Percentiles rank a stretch among this genome's conserved stretches.
phyloP scores from a whole-genome alignment of 768 basidiomycete genomes.

The Trichaptum fuscoviolaceum region DNA sequence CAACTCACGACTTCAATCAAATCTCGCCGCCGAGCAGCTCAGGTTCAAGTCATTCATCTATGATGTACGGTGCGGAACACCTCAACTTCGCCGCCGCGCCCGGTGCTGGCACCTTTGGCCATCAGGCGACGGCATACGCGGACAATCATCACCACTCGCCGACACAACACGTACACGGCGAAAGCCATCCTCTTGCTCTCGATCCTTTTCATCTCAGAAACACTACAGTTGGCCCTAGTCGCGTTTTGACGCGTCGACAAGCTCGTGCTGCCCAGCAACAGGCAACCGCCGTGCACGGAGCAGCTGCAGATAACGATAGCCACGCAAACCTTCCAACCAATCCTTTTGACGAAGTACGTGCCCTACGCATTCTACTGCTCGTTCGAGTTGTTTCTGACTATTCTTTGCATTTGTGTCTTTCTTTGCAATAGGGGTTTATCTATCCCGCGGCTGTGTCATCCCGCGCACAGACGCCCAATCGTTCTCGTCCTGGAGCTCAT shows the following conservation, averaged over 20 bases:
- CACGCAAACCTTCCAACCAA: not conserved
- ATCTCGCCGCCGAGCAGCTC: not conserved
- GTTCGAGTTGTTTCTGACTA: not conserved
- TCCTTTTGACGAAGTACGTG: not conserved
- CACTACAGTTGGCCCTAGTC: conserved; percentile 1
- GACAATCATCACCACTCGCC: conserved; percentile 1
- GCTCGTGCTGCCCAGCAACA: conserved; percentile 2
- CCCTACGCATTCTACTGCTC: not conserved
- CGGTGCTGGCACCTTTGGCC: not conserved
- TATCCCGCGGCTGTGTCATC: not conserved
- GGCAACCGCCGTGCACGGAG: not conserved
- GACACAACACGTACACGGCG: not conserved
- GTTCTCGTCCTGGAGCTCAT: not conserved
- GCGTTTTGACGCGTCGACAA: conserved; percentile 5
- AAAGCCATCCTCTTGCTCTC: not conserved
- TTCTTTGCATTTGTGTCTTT: not conserved
- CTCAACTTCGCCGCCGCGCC: not conserved
- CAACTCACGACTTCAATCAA: not conserved
- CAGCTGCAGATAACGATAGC: not conserved
- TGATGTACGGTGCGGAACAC: not conserved
- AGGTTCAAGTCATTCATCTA: not conserved
- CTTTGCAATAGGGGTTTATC: conserved; percentile 2
- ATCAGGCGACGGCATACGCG: not conserved
- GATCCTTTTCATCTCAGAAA: not conserved
- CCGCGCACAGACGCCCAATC: conserved; percentile 2